Percentiles rank a stretch among this genome's conserved stretches.
These are phyloP conservation scores for Euphrasia confusa DNA, from an alignment of 257 asterid genomes.

Conservation along the genomic window DNA sequence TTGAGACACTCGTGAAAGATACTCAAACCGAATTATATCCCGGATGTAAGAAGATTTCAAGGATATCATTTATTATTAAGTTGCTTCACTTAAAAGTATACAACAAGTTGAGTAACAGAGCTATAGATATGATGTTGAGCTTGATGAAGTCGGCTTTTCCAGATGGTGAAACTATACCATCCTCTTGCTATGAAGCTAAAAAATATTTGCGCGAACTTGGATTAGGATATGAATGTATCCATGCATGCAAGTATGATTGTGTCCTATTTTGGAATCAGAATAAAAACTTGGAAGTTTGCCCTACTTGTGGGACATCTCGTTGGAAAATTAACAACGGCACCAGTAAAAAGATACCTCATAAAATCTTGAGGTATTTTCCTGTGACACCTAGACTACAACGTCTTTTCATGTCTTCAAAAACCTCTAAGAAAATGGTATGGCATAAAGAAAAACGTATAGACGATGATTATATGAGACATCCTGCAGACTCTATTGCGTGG, in stretches of 20 bases:
- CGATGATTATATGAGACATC: not conserved
- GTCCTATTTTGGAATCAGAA: not conserved
- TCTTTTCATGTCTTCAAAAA: not conserved
- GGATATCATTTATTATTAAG: too few species aligned
- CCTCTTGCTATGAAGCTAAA: conserved; percentile 2
- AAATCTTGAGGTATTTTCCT: not conserved
- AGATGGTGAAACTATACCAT: not conserved
- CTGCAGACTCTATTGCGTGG: not conserved
- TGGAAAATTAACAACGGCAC: too few species aligned
- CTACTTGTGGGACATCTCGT: too few species aligned
- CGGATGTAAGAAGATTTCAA: not conserved
- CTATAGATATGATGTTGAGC: not conserved
- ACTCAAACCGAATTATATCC: not conserved
- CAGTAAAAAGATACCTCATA: too few species aligned
- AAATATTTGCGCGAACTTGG: not conserved
- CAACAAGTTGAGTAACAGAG: not conserved
- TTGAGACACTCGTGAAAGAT: not conserved
- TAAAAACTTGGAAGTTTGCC: not conserved
- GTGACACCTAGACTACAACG: too few species aligned
- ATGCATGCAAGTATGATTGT: not conserved
- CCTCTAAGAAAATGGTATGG: not conserved
- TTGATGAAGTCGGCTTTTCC: too few species aligned
- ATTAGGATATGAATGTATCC: conserved; percentile 9
- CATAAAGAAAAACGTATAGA: not conserved
- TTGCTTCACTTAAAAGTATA: not conserved